phyloP scores from a whole-genome alignment of 1,284 basidiomycete genomes.

The Trichosporon faecale region DNA sequence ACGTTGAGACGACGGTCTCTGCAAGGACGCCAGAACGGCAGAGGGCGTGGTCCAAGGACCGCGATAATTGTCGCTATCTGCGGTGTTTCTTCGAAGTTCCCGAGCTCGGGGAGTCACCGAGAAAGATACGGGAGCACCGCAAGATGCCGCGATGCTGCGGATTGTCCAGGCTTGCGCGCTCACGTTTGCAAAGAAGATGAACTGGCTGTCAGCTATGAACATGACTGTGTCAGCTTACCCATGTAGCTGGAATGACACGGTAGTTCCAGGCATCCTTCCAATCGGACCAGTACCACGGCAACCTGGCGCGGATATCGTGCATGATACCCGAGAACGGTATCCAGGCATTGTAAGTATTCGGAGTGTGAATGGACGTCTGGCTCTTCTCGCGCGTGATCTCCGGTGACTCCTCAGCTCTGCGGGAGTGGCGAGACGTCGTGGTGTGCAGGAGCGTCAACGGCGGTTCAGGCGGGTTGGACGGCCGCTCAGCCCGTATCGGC shows the following conservation, averaged over 20 bases:
- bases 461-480: slow-evolving; percentile 41
- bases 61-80: too few relatives aligned
- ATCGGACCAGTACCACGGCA: slow-evolving; percentile 78
- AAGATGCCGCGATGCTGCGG: background rate
- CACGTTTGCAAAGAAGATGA: slow-evolving; percentile 50
- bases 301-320: slow-evolving; percentile 69
- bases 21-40: too few relatives aligned
- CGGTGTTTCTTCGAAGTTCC: background rate
- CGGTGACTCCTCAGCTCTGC: background rate
- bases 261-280: slow-evolving; percentile 90
- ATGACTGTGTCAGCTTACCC: slow-evolving; percentile 52
- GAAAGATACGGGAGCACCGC: background rate
- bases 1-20: too few relatives aligned
- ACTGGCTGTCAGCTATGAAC: slow-evolving; percentile 39
- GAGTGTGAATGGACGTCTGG: background rate
- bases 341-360: slow-evolving; percentile 2
- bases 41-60: too few relatives aligned
- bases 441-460: slow-evolving; percentile 41
- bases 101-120: background rate
- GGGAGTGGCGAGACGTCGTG: slow-evolving; percentile 22
- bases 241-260: slow-evolving; percentile 55
- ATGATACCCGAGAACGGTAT: slow-evolving; percentile 61
- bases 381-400: background rate
- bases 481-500: slow-evolving; percentile 21
- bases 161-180: background rate